Conservation (phyloP, 1,139 yeast species). For the Taphrina sp. region DNA sequence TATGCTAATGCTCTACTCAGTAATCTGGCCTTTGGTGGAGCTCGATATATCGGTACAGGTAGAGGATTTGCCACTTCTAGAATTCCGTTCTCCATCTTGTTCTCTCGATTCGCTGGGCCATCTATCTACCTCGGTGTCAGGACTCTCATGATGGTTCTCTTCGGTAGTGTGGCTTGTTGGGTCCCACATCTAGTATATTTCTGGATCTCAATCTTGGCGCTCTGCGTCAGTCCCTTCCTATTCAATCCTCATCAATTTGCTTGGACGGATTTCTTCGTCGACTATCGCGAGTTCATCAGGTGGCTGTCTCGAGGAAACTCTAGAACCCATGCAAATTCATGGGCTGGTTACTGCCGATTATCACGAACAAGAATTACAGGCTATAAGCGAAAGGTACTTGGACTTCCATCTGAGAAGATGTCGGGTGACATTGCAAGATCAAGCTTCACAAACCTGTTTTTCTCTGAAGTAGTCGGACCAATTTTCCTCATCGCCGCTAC, state of each 20-base stretch:
- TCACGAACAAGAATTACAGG: conserved; percentile 97
- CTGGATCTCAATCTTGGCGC: conserved; percentile 91
- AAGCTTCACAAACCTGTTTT: conserved; percentile 77
- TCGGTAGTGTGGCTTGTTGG: conserved; percentile 93
- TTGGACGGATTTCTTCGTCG: conserved; percentile 98
- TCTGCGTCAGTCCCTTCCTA: conserved; percentile 88
- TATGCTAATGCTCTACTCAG: conserved; percentile 87
- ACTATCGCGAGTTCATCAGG: conserved; percentile 95
- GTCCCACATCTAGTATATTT: conserved; percentile 97
- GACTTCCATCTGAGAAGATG: conserved; percentile 61
- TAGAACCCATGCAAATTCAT: conserved; percentile 97
- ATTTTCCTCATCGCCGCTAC: conserved; percentile 83
- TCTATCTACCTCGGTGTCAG: conserved; percentile 97
- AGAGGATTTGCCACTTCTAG: conserved; percentile 99
- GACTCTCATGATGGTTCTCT: conserved; percentile 79
- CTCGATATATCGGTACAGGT: conserved; percentile 97
- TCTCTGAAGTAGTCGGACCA: conserved; percentile 86
- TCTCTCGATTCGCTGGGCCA: conserved; percentile 95
- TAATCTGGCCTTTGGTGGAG: conserved; percentile 98
- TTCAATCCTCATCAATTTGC: conserved; percentile 99
- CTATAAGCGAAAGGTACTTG: conserved; percentile 82
- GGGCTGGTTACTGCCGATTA: conserved; percentile 97
- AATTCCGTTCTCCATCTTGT: conserved; percentile 92
- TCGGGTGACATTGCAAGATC: conserved; percentile 96
- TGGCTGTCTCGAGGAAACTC: conserved; percentile 99